Conservation (phyloP, 139 green algal species). For the Spirogloea muscicola region DNA sequence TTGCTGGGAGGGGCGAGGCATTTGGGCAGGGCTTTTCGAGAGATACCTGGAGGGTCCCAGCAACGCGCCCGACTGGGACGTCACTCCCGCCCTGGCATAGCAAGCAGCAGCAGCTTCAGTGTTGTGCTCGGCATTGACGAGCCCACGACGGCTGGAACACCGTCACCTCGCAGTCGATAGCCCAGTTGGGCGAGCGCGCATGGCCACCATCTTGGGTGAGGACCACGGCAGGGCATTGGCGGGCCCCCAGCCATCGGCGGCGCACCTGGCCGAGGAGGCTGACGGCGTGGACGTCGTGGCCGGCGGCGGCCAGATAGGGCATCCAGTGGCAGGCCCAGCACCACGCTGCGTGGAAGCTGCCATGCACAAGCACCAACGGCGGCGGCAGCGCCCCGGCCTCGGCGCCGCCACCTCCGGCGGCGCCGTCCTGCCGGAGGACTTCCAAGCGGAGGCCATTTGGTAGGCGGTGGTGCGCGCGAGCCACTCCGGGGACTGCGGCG, state of each 20-base stretch:
- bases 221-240: too few relatives aligned
- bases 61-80: constrained; percentile 28
- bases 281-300: constrained; percentile 30
- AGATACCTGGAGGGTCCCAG: constrained; percentile 33
- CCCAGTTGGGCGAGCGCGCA: too few relatives aligned
- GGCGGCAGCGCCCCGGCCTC: not conserved
- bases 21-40: too few relatives aligned
- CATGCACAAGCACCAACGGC: constrained; percentile 81
- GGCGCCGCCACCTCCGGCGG: not conserved
- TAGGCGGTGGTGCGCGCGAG: too few relatives aligned
- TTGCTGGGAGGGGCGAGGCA: too few relatives aligned
- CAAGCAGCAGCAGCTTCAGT: not conserved
- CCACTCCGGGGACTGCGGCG: too few relatives aligned
- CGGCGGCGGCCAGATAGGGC: constrained; percentile 7
- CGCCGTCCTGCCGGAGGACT: constrained; percentile 15
- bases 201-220: too few relatives aligned
- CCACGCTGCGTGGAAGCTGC: constrained; percentile 84
- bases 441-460: constrained; percentile 21
- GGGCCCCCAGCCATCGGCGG: too few relatives aligned
- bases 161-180: not conserved
- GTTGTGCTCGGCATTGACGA: not conserved
- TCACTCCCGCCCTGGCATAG: constrained; percentile 39
- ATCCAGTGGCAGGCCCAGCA: constrained; percentile 63
- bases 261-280: constrained; percentile 32
- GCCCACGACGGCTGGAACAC: not conserved